Base-by-base conservation (phyloP, 1,284 basidiomycete species). In the Boletellus dicymbophilus region DNA sequence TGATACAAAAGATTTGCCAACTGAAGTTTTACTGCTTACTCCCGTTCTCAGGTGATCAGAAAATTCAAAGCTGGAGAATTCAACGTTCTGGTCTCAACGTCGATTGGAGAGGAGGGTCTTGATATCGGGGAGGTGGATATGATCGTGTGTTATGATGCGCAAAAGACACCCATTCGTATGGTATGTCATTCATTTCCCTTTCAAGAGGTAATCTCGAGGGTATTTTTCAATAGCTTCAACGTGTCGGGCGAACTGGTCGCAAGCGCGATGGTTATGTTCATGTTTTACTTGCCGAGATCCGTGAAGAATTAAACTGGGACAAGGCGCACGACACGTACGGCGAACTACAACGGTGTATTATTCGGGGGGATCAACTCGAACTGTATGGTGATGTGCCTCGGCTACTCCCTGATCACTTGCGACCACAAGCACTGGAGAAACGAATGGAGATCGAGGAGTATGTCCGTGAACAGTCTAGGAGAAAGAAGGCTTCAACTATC, bases 61-160 rank as follows among this genome's bases (percentile, higher is more conserved):
- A 82, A 85, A 52, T 99, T 99, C 77, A 95, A 95, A 68, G 72
- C 74, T 3, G 94, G 93, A 27, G 86, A 86, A 50, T 93, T 83
- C 70, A 98, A 99, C 60, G 87, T 98, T 27, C 76, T 99, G 6
- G 96, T 99, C 2, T 90, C 96, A 1, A 99, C 97, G 0, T 97
- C 91, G 4, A 95, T 99, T 51, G 97, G 97, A 26, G 97, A 99
- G 72, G 97, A 99, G 70, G 97, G 97, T 54, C 77, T 99, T n/a
- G 97, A 99, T 67, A 99, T 99, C 51, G 97, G 97, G 40, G 95
- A 98, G 63, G 89, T 99, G n/a, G 97, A 99, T 67, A 78, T 96
- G 64, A 97, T 98, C 48, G 78, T 98, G 37, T 97, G 95, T 63
- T 99, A 99, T 69, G 97, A 99, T 61, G 88, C 95, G 33, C 93